Conservation (phyloP, 164 flowering plant genomes). For the Vitis vinifera region DNA sequence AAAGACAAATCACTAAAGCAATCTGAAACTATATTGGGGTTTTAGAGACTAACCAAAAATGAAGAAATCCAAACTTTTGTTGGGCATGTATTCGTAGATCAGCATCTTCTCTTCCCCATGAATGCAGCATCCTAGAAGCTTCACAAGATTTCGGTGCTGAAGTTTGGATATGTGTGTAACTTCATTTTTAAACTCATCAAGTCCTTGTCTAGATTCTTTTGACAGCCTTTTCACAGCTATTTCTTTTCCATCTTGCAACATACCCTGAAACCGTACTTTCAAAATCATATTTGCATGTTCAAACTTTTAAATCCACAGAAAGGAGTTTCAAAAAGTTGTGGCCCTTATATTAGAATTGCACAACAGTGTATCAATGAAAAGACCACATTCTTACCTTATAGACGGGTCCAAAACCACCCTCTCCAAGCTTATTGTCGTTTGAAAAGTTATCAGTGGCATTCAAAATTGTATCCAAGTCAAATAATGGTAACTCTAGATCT, state of each 20-base stretch:
- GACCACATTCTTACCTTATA: neutral
- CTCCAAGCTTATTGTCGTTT: constrained; percentile 6
- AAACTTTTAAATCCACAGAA: neutral
- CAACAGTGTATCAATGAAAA: neutral
- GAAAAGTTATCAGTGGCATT: constrained; percentile 10
- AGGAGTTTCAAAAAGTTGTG: neutral
- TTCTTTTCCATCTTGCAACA: constrained; percentile 14
- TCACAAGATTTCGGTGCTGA: constrained; percentile 23
- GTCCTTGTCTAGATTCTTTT: constrained; percentile 13
- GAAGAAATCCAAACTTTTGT: constrained; percentile 21
- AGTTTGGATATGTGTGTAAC: constrained; percentile 16
- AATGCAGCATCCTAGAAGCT: constrained; percentile 23
- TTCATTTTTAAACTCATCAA: constrained; percentile 18
- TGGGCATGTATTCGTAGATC: constrained; percentile 19
- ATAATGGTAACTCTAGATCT: constrained; percentile 11
- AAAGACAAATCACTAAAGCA: too few species aligned
- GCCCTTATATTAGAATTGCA: neutral
- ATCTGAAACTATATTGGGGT: neutral
- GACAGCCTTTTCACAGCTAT: constrained; percentile 22
- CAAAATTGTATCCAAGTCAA: constrained; percentile 5
- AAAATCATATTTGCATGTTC: neutral
- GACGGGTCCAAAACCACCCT: too few species aligned
- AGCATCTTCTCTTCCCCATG: constrained; percentile 15
- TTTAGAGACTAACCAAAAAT: constrained; percentile 14
- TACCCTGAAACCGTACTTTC: neutral